These are phyloP conservation scores for Talaromyces liani DNA, from an alignment of 495 filamentous ascomycete genomes.

Conservation along the genomic window DNA sequence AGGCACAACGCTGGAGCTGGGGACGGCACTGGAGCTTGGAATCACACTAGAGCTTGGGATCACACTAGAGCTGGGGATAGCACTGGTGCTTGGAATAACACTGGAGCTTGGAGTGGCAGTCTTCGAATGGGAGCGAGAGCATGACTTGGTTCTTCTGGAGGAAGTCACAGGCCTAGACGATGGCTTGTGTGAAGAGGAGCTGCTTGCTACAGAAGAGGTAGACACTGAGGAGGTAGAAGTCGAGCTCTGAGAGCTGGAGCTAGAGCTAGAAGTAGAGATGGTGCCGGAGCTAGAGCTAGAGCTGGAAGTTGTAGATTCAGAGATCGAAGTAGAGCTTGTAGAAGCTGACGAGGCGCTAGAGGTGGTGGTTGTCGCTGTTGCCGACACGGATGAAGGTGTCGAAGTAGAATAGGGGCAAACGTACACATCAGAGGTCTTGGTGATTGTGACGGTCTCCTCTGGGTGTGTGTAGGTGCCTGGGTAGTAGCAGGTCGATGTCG, in stretches of 20 bases:
- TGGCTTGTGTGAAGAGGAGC: neutral
- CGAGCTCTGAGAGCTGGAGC: too few relatives aligned
- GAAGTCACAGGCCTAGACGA: neutral
- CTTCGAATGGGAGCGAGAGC: neutral
- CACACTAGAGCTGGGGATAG: neutral
- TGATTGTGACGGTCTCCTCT: neutral
- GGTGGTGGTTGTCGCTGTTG: slow-evolving; percentile 4
- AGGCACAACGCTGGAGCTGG: neutral
- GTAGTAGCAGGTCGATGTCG: neutral
- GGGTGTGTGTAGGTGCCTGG: neutral
- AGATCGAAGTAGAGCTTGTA: neutral
- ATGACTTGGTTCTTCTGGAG: neutral
- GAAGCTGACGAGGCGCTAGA: neutral
- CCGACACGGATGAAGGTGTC: neutral
- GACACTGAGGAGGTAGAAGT: too few relatives aligned
- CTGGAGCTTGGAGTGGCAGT: neutral
- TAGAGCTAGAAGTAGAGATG: neutral
- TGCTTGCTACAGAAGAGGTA: neutral
- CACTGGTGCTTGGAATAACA: neutral
- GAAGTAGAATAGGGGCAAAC: slow-evolving; percentile 1
- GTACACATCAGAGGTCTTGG: neutral
- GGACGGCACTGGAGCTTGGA: neutral
- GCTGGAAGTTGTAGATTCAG: neutral
- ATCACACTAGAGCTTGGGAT: too few relatives aligned
- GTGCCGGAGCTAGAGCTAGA: neutral